These are phyloP conservation scores for Thymus quinquecostatus DNA, from an alignment of 257 asterid species.

Conservation along the genomic window DNA sequence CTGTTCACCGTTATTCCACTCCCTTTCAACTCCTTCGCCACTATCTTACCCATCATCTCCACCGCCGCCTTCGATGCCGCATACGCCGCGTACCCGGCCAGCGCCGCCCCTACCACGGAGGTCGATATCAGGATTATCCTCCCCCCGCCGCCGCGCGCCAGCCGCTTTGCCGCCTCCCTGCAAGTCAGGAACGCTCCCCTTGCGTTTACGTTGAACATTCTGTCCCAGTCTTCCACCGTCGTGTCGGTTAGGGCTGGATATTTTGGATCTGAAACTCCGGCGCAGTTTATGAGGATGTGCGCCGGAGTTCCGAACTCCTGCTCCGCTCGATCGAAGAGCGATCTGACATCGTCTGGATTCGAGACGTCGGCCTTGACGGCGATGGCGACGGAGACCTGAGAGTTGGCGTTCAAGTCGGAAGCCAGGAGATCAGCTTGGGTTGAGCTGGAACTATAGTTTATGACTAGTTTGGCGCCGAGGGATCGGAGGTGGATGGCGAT, in stretches of 20 bases:
- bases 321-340: conserved; percentile 71
- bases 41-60: conserved; percentile 71
- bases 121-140: conserved; percentile 59
- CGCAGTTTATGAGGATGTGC: conserved; percentile 61
- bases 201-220: conserved; percentile 52
- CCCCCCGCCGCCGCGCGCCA: conserved; percentile 72
- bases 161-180: conserved; percentile 51
- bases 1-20: conserved; percentile 70
- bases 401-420: conserved; percentile 41
- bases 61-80: conserved; percentile 79
- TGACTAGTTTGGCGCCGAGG: conserved; percentile 50
- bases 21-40: conserved; percentile 77
- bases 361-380: conserved; percentile 63
- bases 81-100: conserved; percentile 61
- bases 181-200: conserved; percentile 66
- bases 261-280: conserved; percentile 54
- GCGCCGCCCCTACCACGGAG: conserved; percentile 49
- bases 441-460: conserved; percentile 50
- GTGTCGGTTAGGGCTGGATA: conserved; percentile 56
- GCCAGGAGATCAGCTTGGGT: conserved; percentile 42
- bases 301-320: conserved; percentile 47
- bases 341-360: conserved; percentile 53
- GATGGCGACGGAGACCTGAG: conserved; percentile 50
- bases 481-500: conserved; percentile 45
- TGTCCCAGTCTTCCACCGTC: conserved; percentile 56